These are phyloP conservation scores for Moniliophthora roreri DNA, from an alignment of 1,284 basidiomycete species.

Conservation along the genomic window DNA sequence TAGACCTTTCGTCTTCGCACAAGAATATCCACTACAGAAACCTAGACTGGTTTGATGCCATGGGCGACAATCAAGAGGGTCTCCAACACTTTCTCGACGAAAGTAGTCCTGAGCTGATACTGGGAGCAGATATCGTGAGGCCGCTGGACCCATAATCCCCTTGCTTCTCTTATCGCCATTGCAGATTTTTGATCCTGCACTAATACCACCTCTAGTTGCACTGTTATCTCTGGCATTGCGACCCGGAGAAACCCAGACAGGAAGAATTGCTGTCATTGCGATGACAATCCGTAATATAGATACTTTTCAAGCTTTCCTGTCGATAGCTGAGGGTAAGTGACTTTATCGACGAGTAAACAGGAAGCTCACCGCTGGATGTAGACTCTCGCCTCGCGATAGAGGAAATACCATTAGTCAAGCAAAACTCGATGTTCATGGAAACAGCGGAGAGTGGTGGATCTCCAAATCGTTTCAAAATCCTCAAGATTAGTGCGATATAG, in stretches of 20 bases:
- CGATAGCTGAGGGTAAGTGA: constrained; percentile 30
- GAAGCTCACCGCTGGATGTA: no score
- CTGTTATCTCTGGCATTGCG: constrained; percentile 52
- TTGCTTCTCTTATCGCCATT: background rate
- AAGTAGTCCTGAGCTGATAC: constrained; percentile 50
- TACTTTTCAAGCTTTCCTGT: constrained; percentile 41
- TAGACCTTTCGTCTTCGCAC: constrained; percentile 55
- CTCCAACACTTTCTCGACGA: constrained; percentile 37
- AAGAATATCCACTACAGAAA: constrained; percentile 39
- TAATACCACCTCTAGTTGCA: constrained; percentile 58
- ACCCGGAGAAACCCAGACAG: constrained; percentile 8
- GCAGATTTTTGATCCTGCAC: constrained; percentile 68
- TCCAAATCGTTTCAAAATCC: no score
- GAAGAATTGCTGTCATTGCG: constrained; percentile 50
- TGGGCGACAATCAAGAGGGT: constrained; percentile 28
- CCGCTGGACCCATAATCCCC: background rate
- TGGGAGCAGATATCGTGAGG: constrained; percentile 72
- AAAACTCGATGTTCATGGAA: no score
- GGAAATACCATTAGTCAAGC: no score
- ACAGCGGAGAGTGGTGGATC: no score
- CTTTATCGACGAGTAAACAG: no score
- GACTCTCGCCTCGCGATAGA: no score
- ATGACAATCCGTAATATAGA: constrained; percentile 52
- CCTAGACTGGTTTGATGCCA: constrained; percentile 66
- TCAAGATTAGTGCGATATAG: no score